Conservation (phyloP, 148 eudicot species). For the Suaeda aralocaspica region DNA sequence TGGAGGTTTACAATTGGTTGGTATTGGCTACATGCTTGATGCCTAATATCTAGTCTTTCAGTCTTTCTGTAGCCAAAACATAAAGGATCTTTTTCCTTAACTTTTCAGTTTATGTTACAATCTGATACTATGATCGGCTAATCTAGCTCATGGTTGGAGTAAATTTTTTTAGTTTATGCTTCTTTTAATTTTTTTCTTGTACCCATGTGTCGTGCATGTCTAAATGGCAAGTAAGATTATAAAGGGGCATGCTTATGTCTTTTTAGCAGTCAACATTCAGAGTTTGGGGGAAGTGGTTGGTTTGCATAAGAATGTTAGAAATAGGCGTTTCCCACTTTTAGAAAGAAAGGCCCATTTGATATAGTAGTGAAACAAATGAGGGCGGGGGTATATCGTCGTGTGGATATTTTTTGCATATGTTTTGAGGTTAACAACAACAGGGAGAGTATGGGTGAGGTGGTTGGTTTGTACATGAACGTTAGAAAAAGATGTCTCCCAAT, state of each 20-base stretch:
- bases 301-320: background rate
- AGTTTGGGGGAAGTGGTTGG: background rate
- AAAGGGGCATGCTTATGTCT: background rate
- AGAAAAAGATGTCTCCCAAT: too few species aligned
- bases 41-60: background rate
- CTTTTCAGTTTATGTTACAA: background rate
- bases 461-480: too few species aligned
- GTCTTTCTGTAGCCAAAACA: background rate
- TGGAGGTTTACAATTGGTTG: background rate
- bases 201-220: background rate
- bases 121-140: background rate
- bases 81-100: background rate
- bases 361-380: too few species aligned
- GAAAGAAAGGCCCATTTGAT: background rate
- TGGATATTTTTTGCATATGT: too few species aligned
- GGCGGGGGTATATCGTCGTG: too few species aligned
- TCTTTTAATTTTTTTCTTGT: background rate
- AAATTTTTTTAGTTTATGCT: background rate
- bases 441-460: too few species aligned
- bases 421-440: too few species aligned
- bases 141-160: background rate
- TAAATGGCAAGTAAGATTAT: background rate
- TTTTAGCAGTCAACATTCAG: background rate
- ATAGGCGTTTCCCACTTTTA: background rate
- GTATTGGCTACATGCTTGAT: background rate